Base-by-base conservation (phyloP, 139 green algal genomes). In the Nannochloris sp. region DNA sequence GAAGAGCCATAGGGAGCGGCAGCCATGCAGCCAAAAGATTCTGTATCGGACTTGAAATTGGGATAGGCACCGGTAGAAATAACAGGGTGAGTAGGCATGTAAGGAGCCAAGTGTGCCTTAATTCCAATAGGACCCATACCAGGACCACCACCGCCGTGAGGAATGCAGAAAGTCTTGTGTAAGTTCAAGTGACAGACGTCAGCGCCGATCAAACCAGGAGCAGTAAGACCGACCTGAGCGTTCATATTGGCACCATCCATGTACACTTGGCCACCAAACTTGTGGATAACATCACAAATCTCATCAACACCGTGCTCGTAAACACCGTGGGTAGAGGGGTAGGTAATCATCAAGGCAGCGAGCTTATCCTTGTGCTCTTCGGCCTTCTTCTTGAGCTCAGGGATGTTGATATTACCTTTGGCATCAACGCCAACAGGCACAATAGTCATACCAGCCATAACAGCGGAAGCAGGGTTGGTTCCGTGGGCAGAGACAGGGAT, bases 221-320 rank as follows among this genome's bases (percentile, higher is more conserved):
- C 86, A 9, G 95, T 99, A 33, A 99, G 78, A 14, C 95, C 95
- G 3, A 99, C 94, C 89, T 95, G 83, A 15, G 94, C 94, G 70
- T 99, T 99, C 94, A 99, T 99, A 87, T 99, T 99, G 65, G 94
- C 94, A 2, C 94, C 94, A 74, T 99, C 94, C 94, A 99, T 99
- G 92, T 99, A 99, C 46, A 99, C 94, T 60, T 79, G 72, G 35
- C 94, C 94, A 13, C 93, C 94, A 60, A 95, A 78, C 45, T 86
- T 65, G 73, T 99, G 94, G 67, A 99, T 95, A 70, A 95, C 89
- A 25, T 77, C 35, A 89, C 94, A 99, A 57, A 99, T 95, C 64
- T 96, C 85, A 63, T 96, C 87, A 51, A 99, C 85, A 4, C 87
- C 90, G 37, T 97, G 87, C 83, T 99, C 94, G 67, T 98, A 99